Evolutionary conservation across 2,329 filamentous ascomycete species (phyloP), one percentile per base, ranked within the genome.

Genomic region (Talaromyces amestolkiae): DNA sequence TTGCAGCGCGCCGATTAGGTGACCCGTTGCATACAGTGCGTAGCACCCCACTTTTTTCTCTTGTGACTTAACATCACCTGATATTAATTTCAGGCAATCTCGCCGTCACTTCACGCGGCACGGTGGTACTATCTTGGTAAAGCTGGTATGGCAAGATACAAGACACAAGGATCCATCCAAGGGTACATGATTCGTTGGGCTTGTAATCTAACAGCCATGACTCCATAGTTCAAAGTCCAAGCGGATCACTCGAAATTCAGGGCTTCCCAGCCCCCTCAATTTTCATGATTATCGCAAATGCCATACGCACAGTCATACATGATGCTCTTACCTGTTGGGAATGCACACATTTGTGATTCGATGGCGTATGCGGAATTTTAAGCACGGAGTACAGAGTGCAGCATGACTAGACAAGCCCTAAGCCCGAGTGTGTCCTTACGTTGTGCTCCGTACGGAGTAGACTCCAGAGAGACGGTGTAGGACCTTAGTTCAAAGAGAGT

Each of bases 191-290:
- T 56, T 59, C 37, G 56, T 31, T 19, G 39, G 39, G 22, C 33
- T 37, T 43, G 56, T 59, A 45, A 33, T 33, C 22, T n/a, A 43
- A 58, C 31, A 41, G 54, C 33, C n/a, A 39, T 39, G n/a, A 22
- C 33, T 27, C n/a, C 37, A 59, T 59, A 1, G 22, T 45, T 27
- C 37, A 45, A 27, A 27, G 37, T 41, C 56, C 56, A 59, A 59
- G 37, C 39, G 56, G 39, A 59, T 45, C 37, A 3, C 56, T 43
- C 56, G 19, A 41, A 41, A 59, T 41, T 33, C 33, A 24, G 19
- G 24, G 33, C 56, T 37, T 54, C 60, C 61, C 49, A 56, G 61
- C 61, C 61, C 35, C 49, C 51, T 58, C 61, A 45, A 63, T 63
- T 63, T 31, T 43, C 17, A 19, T 39, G 17, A 35, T 22, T 39